Evolutionary conservation across 2,329 filamentous ascomycete species (phyloP), one percentile per base, ranked within the genome.

Genomic region (Chrysoporthe deuterocubensis): DNA sequence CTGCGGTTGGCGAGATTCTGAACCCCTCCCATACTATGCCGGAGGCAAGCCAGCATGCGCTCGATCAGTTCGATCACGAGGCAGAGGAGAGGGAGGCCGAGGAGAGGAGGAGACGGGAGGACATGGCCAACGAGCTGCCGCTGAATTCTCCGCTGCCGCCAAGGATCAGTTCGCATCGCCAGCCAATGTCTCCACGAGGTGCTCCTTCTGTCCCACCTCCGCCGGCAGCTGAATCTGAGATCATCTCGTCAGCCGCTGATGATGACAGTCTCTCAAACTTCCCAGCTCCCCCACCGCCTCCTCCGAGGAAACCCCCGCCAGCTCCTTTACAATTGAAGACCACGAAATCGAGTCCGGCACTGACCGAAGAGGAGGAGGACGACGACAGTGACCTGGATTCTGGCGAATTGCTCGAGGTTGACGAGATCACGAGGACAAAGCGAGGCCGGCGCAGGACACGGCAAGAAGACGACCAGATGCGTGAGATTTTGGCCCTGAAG

Each of bases 391-490:
- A 93, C 69, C 94, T 92, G 0, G 94, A 97, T 71, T 96, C 94
- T 72, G 93, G 96, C 68, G 91, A 94, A 71, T 85, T 92, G 46
- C 79, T 93, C 14, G 90, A 92, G 70, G 88, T 90, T 3, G 85
- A 90, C 57, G 89, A 91, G 71, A 82, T 90, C 62, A 81, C 85
- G 0, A 80, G 85, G 46, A 82, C 86, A 14, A 82, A 88, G 64
- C 87, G 94, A 70, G 95, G 94, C 9, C 87, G 94, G 68, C 86
- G 93, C 73, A 93, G 91, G 78, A 97, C 94, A 2, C 87, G 94
- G 64, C 93, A 95, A 76, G 93, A 97, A 70, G 94, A 97, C 74
- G 93, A 97, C 72, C 85, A 85, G 65, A 87, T 93, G 65, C 88
- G 94, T 60, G 92, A 95, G 75, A 83, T 88, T 16, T 78, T 89